Percentiles rank a stretch among this genome's conserved stretches.
These are phyloP conservation scores for Silybum marianum DNA, from an alignment of 129 eudicot genomes.

Conservation along the genomic window DNA sequence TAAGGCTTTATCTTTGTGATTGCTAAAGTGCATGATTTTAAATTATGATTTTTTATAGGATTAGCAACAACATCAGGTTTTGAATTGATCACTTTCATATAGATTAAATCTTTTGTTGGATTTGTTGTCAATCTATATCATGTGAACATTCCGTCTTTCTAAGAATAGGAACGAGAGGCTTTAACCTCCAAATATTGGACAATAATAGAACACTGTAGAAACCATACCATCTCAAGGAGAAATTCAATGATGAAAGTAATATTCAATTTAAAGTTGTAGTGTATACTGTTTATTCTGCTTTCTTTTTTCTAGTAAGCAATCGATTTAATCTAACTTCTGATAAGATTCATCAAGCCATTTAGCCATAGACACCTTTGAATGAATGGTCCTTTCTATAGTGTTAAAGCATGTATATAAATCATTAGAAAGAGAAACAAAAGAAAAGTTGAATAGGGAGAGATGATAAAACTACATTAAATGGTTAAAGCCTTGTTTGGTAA, in stretches of 20 bases:
- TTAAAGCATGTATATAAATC: neutral
- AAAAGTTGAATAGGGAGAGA: neutral
- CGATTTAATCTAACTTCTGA: too few relatives aligned
- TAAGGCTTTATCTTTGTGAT: neutral
- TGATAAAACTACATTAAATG: neutral
- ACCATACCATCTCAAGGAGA: too few relatives aligned
- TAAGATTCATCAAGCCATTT: too few relatives aligned
- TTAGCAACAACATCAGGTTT: neutral
- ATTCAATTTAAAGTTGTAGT: too few relatives aligned
- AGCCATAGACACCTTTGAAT: neutral
- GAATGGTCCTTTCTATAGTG: neutral
- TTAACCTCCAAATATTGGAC: neutral
- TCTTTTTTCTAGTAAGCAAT: too few relatives aligned
- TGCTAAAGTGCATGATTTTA: neutral
- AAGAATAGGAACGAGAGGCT: neutral
- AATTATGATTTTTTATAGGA: neutral
- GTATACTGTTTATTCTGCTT: too few relatives aligned
- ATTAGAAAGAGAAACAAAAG: neutral
- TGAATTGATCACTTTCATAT: neutral
- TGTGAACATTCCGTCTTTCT: neutral
- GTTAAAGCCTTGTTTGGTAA: neutral
- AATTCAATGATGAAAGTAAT: too few relatives aligned
- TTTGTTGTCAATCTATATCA: neutral
- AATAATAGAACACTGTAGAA: neutral
- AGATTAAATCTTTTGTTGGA: neutral